Evolutionary conservation across 1,284 basidiomycete species (phyloP).

Genomic region (Apiotrichum veenhuisii): DNA sequence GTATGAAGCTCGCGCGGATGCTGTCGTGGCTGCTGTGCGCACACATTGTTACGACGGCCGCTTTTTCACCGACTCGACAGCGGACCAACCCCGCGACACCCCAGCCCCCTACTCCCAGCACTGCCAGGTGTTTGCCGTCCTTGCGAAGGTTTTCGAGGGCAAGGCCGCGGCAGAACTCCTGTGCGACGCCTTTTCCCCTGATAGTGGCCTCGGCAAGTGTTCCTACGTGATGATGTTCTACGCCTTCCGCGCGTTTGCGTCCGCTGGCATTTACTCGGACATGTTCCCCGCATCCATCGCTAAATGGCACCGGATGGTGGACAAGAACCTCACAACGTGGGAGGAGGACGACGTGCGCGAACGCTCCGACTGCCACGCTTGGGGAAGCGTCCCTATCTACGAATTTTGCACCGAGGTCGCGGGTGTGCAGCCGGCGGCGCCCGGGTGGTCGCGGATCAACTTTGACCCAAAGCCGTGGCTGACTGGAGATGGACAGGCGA

Average conservation of each 20-base stretch:
- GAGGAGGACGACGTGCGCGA: constrained; percentile 34
- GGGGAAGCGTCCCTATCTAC: constrained; percentile 29
- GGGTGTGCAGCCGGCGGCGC: constrained; percentile 20
- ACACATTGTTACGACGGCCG: constrained; percentile 28
- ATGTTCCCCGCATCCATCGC: constrained; percentile 11
- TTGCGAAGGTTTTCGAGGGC: constrained; percentile 10
- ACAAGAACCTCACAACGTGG: constrained; percentile 29
- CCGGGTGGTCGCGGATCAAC: constrained; percentile 20
- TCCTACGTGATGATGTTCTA: constrained; percentile 33
- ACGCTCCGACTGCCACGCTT: constrained; percentile 34
- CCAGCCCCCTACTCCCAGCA: constrained; percentile 25
- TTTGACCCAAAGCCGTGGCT: constrained; percentile 2
- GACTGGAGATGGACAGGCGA: not conserved
- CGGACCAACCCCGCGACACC: constrained; percentile 10
- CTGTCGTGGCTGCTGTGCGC: constrained; percentile 18
- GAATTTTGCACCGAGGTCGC: constrained; percentile 31
- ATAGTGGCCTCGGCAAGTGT: constrained; percentile 17
- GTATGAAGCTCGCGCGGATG: constrained; percentile 18
- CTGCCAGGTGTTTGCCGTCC: constrained; percentile 30
- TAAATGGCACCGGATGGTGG: constrained; percentile 27
- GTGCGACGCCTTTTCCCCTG: constrained; percentile 9
- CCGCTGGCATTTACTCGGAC: constrained; percentile 22
- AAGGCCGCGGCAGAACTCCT: constrained; percentile 9
- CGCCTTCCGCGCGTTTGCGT: constrained; percentile 29
- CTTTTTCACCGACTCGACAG: constrained; percentile 29